phyloP scores from a whole-genome alignment of 306 rosid species.

The Fagus crenata region DNA sequence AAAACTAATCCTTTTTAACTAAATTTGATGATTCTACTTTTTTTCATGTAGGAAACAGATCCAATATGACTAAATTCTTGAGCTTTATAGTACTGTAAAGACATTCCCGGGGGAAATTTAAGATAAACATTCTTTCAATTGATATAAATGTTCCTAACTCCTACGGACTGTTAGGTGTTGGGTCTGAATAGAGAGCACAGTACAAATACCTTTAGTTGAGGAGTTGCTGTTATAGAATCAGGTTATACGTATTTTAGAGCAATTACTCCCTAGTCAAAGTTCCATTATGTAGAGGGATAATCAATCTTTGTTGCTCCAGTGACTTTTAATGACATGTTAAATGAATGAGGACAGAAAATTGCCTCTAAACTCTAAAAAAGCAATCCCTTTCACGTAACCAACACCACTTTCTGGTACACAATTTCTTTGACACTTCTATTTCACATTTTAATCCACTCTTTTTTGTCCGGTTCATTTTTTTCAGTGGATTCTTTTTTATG shows the following conservation, averaged over 20 bases:
- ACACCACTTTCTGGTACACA: conserved; percentile 36
- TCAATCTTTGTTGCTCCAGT: background rate
- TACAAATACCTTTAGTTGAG: no score
- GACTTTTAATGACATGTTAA: background rate
- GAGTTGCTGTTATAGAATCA: no score
- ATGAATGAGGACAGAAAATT: background rate
- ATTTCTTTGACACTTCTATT: conserved; percentile 23
- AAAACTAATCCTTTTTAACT: no score
- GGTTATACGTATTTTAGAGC: background rate
- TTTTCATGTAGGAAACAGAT: no score
- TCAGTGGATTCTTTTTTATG: background rate
- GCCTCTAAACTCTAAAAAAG: background rate
- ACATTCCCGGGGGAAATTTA: background rate
- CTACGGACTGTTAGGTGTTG: background rate
- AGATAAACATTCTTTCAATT: background rate
- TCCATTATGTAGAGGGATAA: background rate
- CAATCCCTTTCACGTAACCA: conserved; percentile 52
- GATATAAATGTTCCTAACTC: no score
- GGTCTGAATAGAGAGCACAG: background rate
- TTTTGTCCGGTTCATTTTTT: background rate
- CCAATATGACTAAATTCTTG: no score
- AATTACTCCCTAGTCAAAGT: background rate
- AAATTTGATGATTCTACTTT: no score
- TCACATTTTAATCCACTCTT: conserved; percentile 25
- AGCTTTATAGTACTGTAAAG: background rate